Percentiles rank a stretch among this genome's conserved stretches.
phyloP scores from a whole-genome alignment of 2,329 filamentous ascomycete genomes.

The Hypomyces perniciosus region DNA sequence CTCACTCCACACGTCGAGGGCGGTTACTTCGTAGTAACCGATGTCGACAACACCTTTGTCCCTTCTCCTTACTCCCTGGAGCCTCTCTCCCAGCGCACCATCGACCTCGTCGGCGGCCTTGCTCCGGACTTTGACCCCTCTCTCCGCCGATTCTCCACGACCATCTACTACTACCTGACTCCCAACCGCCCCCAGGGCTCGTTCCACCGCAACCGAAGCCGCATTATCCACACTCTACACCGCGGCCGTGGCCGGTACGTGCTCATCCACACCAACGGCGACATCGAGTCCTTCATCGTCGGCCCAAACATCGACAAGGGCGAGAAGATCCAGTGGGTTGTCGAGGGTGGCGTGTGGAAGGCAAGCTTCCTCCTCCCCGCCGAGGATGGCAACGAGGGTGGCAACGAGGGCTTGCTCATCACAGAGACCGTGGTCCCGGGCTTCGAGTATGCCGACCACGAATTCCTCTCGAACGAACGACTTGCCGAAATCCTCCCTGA shows the following conservation, averaged over 20 bases:
- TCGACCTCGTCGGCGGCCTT: slow-evolving; percentile 26
- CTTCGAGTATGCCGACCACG: slow-evolving; percentile 62
- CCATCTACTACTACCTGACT: slow-evolving; percentile 61
- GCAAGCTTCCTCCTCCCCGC: slow-evolving; percentile 49
- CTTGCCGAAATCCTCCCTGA: slow-evolving; percentile 47
- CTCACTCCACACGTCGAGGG: slow-evolving; percentile 51
- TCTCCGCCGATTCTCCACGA: slow-evolving; percentile 50
- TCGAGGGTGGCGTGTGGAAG: slow-evolving; percentile 63
- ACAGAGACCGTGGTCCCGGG: slow-evolving; percentile 63
- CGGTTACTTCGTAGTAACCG: slow-evolving; percentile 59
- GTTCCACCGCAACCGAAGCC: slow-evolving; percentile 58
- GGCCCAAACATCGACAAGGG: slow-evolving; percentile 51
- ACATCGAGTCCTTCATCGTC: slow-evolving; percentile 59
- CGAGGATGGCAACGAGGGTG: slow-evolving; percentile 30
- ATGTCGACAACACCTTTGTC: slow-evolving; percentile 45
- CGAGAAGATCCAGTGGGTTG: slow-evolving; percentile 62
- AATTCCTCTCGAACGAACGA: slow-evolving; percentile 51
- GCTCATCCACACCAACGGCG: slow-evolving; percentile 51
- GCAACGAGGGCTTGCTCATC: slow-evolving; percentile 52
- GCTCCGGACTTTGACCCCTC: slow-evolving; percentile 32
- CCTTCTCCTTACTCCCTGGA: slow-evolving; percentile 39
- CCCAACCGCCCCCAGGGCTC: slow-evolving; percentile 47
- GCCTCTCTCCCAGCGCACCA: slow-evolving; percentile 31
- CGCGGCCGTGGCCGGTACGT: slow-evolving; percentile 58
- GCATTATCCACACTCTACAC: slow-evolving; percentile 61